Conservation (phyloP, 106 monocot species). For the Phalaenopsis equestris region DNA sequence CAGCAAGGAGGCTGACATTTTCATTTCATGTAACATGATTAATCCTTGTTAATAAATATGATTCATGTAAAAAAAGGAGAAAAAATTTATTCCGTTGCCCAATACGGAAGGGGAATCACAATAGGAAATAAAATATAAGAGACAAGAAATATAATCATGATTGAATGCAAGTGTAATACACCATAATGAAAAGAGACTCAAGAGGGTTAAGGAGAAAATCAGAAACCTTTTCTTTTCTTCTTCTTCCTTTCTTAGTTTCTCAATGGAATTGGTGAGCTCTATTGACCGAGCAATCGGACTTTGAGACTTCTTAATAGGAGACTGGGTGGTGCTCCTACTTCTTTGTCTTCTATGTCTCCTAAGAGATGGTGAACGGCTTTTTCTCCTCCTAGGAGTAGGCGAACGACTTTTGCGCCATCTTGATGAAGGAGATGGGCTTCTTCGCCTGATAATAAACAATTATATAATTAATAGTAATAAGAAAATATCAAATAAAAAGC, state of each 20-base stretch:
- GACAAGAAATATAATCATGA: background rate
- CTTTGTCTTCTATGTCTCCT: conserved; percentile 15
- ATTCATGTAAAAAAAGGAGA: background rate
- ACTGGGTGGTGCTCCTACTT: conserved; percentile 19
- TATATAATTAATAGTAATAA: background rate
- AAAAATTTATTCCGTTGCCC: background rate
- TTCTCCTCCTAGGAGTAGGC: conserved; percentile 48
- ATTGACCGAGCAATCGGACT: conserved; percentile 13
- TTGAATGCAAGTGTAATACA: background rate
- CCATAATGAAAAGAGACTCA: background rate
- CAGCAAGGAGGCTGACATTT: no score
- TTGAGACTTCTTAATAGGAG: conserved; percentile 15
- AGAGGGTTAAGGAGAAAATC: background rate
- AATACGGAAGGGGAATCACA: background rate
- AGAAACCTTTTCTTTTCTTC: conserved; percentile 29
- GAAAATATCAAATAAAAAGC: background rate
- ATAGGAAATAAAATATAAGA: background rate
- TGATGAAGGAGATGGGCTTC: conserved; percentile 64
- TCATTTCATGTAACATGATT: no score
- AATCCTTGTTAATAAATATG: no score
- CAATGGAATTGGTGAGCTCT: conserved; percentile 10
- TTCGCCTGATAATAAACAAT: conserved; percentile 41
- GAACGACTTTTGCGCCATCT: conserved; percentile 70
- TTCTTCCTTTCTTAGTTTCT: conserved; percentile 21
- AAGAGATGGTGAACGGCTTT: conserved; percentile 20